These are phyloP conservation scores for Euclidium syriacum DNA, from an alignment of 345 rosid species.

Conservation along the genomic window DNA sequence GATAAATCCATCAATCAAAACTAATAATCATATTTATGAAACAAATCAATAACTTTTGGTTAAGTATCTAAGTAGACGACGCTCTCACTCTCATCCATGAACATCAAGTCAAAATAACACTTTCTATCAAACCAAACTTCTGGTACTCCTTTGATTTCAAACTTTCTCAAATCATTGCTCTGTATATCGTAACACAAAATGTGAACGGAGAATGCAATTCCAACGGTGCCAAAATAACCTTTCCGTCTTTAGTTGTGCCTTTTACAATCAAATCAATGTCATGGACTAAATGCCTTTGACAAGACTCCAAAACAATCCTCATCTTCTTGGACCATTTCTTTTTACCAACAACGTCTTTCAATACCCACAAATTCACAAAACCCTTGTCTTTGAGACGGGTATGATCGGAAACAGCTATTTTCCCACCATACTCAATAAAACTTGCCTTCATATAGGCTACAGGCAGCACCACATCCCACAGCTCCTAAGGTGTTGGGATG, in stretches of 20 bases:
- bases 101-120: neutral
- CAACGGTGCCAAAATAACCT: constrained; percentile 1
- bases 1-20: too few species aligned
- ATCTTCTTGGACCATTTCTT: neutral
- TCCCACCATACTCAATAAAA: neutral
- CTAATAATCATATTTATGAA: too few species aligned
- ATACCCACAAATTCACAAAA: neutral
- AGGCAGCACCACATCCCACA: neutral
- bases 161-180: constrained; percentile 1
- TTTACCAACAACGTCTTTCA: neutral
- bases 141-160: constrained; percentile 15
- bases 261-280: neutral
- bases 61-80: too few species aligned
- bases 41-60: too few species aligned
- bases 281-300: constrained; percentile 6
- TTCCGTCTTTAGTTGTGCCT: constrained; percentile 4
- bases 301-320: neutral
- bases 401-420: neutral
- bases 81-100: neutral
- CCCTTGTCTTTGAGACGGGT: neutral
- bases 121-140: neutral
- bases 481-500: neutral
- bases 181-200: neutral
- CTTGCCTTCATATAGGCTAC: neutral
- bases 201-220: neutral